Conservation (phyloP, 129 eudicot genomes). For the Lonicera japonica region DNA sequence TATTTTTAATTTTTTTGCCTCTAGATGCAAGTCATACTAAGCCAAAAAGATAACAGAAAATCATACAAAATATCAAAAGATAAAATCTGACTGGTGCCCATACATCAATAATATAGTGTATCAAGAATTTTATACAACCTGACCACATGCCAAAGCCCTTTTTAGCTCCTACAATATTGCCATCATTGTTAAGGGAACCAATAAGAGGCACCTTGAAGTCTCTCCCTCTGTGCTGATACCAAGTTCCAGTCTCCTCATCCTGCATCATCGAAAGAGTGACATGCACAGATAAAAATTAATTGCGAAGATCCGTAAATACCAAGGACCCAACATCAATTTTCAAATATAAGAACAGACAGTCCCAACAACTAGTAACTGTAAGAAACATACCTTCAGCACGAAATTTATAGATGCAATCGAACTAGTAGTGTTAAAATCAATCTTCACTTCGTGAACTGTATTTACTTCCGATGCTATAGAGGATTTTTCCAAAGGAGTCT, state of each 20-base stretch:
- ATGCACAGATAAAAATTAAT: neutral
- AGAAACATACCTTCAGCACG: conserved; percentile 73
- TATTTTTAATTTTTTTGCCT: no score
- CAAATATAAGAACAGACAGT: neutral
- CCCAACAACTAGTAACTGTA: neutral
- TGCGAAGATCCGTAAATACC: neutral
- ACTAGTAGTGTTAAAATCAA: conserved; percentile 43
- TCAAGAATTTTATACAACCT: conserved; percentile 35
- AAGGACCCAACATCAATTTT: neutral
- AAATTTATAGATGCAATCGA: conserved; percentile 83
- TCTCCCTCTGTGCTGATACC: conserved; percentile 93
- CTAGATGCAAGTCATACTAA: neutral
- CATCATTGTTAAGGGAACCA: conserved; percentile 36
- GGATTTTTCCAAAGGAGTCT: conserved; percentile 67
- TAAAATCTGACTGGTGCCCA: no score
- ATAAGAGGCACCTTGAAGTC: conserved; percentile 75
- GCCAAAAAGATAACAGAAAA: neutral
- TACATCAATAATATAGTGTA: no score
- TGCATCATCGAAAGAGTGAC: conserved; percentile 13
- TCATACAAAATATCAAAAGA: no score
- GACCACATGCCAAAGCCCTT: conserved; percentile 51
- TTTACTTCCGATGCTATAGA: conserved; percentile 37
- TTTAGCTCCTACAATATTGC: conserved; percentile 41
- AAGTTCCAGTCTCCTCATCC: conserved; percentile 88
- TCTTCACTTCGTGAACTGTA: conserved; percentile 50